Base-by-base conservation (phyloP, 768 basidiomycete genomes). In the Tulasnella calospora region DNA sequence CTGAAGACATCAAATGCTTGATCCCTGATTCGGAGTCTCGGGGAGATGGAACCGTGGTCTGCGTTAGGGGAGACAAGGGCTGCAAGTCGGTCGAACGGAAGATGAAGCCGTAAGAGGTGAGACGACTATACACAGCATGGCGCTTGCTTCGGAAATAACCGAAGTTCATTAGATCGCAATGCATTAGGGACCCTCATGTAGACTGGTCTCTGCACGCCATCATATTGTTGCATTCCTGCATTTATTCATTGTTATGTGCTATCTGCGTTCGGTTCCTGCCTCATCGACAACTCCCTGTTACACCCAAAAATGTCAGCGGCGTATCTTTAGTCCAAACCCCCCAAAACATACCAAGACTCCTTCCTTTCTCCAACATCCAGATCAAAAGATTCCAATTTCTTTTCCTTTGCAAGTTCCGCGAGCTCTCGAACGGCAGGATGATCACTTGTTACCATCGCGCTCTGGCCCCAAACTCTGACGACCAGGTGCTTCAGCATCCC, bases 1-100 rank as follows among this genome's bases (percentile, higher is more conserved):
- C 79, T 30, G 70, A 80, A 44, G 79, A 80, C 23, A 35, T 80
- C 41, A 79, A 79, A 73, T 80, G 79, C 38, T n/a, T 80, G 21
- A 74, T 80, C 36, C 79, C 79, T 19, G 79, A 80, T 47, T 51
- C 47, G 23, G 47, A 51, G 2, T 51, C 47, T 10, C 47, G 47
- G 1, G 47, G 47, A 51, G 47, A 51, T 51, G 47, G 47, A 23
- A 51, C 47, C 21, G 47, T 51, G 21, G 27, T 67, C 17, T 67
- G 61, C 61, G 61, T 67, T 17, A 67, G 61, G 4, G 61, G 33
- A 13, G 61, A 67, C 15, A 38, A 13, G 36, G 71, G 71, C 8
- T 73, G 71, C 71, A 73, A 73, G 71, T 33, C 38, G 12, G 17
- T 47, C 36, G 46, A 73, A 21, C 46, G 71, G 36, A 73, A 73